phyloP scores from a whole-genome alignment of 164 flowering plant species.

The Vitis rupestris region DNA sequence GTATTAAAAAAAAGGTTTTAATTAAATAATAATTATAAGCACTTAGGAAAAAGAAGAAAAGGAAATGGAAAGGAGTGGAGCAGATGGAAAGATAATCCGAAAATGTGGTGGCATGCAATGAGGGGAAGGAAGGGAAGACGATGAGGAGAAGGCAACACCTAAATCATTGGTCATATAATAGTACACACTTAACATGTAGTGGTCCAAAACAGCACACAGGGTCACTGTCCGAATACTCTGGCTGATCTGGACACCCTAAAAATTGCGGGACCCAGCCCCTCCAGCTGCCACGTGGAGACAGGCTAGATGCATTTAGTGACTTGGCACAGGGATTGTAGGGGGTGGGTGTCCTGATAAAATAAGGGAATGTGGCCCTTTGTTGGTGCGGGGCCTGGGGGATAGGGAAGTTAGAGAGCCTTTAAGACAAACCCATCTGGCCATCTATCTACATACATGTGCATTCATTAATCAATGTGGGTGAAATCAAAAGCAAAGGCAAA shows the following conservation, averaged over 20 bases:
- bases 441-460: slow-evolving; percentile 39
- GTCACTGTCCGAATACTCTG: background rate
- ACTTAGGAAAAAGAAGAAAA: background rate
- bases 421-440: slow-evolving; percentile 35
- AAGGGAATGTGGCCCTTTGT: background rate
- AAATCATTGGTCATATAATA: slow-evolving; percentile 14
- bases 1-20: no score
- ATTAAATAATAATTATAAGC: no score
- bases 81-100: no score
- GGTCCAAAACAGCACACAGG: background rate
- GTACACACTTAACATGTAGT: background rate
- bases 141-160: background rate
- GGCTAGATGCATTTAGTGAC: slow-evolving; percentile 15
- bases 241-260: slow-evolving; percentile 13
- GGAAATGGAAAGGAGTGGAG: background rate
- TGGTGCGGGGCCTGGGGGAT: background rate
- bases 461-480: slow-evolving; percentile 28
- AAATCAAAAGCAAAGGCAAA: slow-evolving; percentile 18
- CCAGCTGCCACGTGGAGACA: slow-evolving; percentile 19
- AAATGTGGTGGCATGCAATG: background rate
- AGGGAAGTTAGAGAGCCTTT: slow-evolving; percentile 26
- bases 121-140: no score
- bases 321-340: slow-evolving; percentile 24
- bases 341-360: background rate
- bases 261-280: slow-evolving; percentile 4